Evolutionary conservation across 2,329 filamentous ascomycete species (phyloP).

Genomic region (Acephala macrosclerotiorum): DNA sequence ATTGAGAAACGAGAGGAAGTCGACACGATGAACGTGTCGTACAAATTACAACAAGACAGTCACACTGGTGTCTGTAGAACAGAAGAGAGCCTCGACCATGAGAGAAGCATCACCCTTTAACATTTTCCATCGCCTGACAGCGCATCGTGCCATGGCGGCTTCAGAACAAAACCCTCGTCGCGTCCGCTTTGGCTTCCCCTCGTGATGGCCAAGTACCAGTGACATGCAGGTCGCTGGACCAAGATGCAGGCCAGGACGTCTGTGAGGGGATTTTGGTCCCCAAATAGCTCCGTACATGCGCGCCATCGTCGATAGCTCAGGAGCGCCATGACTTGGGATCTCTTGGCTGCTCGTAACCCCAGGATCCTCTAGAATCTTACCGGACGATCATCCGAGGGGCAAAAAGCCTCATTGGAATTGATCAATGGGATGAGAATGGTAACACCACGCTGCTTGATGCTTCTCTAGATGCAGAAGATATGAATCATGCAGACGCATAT

Average conservation of each 20-base stretch:
- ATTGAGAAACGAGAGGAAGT: slow-evolving; percentile 25
- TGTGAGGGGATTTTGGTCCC: neutral
- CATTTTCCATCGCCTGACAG: neutral
- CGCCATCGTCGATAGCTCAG: slow-evolving; percentile 1
- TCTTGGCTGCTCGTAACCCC: slow-evolving; percentile 6
- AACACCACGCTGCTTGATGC: neutral
- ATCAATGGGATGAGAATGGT: neutral
- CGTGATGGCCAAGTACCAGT: slow-evolving; percentile 1
- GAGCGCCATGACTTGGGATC: neutral
- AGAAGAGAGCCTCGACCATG: neutral
- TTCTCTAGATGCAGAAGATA: too few relatives aligned
- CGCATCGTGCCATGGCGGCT: neutral
- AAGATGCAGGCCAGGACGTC: neutral
- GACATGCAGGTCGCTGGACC: slow-evolving; percentile 3
- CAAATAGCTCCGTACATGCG: neutral
- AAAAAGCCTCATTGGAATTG: slow-evolving; percentile 1
- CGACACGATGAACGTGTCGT: slow-evolving; percentile 27
- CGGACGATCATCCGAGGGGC: slow-evolving; percentile 4
- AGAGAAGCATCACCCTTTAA: neutral
- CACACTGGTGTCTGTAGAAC: slow-evolving; percentile 7
- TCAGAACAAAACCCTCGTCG: neutral
- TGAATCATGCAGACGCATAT: neutral
- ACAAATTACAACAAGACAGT: slow-evolving; percentile 3
- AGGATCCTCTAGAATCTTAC: slow-evolving; percentile 3
- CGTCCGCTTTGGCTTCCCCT: slow-evolving; percentile 1